Conservation (phyloP, 2,329 filamentous ascomycete genomes). For the Didymosphaeria variabile region DNA sequence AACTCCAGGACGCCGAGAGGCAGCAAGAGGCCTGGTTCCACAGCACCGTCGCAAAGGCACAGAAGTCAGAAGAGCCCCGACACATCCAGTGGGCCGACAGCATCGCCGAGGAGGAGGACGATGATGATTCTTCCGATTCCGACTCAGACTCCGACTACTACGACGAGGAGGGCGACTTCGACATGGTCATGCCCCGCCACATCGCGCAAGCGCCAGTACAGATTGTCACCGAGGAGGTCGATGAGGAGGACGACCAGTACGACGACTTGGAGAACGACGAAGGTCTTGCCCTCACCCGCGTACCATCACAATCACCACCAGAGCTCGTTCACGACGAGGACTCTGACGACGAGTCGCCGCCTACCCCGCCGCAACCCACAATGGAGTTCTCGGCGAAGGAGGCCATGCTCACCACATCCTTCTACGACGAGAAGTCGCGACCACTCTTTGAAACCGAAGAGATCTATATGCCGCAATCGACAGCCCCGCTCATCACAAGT, state of each 20-base stretch:
- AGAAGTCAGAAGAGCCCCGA: conserved; percentile 67
- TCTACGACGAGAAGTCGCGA: conserved; percentile 53
- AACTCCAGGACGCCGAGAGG: conserved; percentile 90
- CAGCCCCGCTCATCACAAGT: conserved; percentile 51
- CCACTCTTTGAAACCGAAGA: conserved; percentile 50
- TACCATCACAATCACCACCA: conserved; percentile 56
- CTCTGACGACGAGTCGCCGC: conserved; percentile 60
- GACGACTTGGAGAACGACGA: conserved; percentile 58
- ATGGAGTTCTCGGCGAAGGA: conserved; percentile 59
- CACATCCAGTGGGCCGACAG: conserved; percentile 90
- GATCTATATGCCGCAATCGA: conserved; percentile 53
- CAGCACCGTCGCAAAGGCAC: conserved; percentile 84
- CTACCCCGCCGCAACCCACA: conserved; percentile 56
- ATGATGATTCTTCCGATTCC: conserved; percentile 56
- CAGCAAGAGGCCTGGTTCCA: conserved; percentile 99
- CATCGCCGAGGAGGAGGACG: conserved; percentile 78
- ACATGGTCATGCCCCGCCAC: conserved; percentile 54
- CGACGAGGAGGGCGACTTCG: conserved; percentile 62
- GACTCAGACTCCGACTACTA: conserved; percentile 63
- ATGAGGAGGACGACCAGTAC: conserved; percentile 54
- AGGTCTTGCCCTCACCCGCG: conserved; percentile 57
- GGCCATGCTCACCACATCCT: conserved; percentile 56
- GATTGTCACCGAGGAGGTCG: conserved; percentile 55
- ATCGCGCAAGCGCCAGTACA: conserved; percentile 53
- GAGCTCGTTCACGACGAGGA: conserved; percentile 60